Base-by-base conservation (phyloP, 2,329 filamentous ascomycete species). In the Pyrenochaeta sp. region DNA sequence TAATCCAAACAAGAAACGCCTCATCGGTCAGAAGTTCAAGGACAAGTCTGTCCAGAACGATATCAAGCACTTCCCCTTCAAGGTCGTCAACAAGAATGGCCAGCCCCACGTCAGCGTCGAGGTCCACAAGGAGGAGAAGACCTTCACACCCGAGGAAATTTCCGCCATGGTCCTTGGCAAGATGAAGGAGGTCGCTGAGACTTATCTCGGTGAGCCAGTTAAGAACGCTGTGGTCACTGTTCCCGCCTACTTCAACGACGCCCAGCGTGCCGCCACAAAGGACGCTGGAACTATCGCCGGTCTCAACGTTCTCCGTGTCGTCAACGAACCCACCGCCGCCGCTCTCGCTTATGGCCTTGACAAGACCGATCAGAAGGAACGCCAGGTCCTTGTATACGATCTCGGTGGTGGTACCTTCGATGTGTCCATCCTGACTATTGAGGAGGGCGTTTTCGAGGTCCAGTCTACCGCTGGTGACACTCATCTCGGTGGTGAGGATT, bases 61-160 rank as follows among this genome's bases (percentile, higher is more conserved):
- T 72, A 83, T 94, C 72, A 97, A 99, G 89, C 89, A 96, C 82
- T 96, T 96, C 84, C 93, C 94, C 68, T 99, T 93, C 88, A 90
- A 90, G 79, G 89, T 99, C 51, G 72, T 90, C 69, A 83, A 88
- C 81, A 92, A 94, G 81, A 85, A 88, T 75, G 91, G 86, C 72
- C 96, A 96, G 81, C 94, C 94, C 55, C 78, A 86, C 59, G 86
- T 99, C 70, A 82, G 88, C 72, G 88, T 93, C 63, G 74, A 88
- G 44, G 85, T 89, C 71, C 77, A 69, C 82, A 84, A 72, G 44
- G 63, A 78, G 52, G 74, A 83, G 62, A 90, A 87, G 79, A 81
- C 78, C 55, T 90, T 91, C 79, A 90, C 88, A 50, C 87, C 88
- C 51, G 88, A 91, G 75, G 88, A 91, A 72, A 77, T 91, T 64